Percentiles rank a stretch among this genome's conserved stretches.
phyloP scores from a whole-genome alignment of 768 basidiomycete species.

The Trametes maxima region DNA sequence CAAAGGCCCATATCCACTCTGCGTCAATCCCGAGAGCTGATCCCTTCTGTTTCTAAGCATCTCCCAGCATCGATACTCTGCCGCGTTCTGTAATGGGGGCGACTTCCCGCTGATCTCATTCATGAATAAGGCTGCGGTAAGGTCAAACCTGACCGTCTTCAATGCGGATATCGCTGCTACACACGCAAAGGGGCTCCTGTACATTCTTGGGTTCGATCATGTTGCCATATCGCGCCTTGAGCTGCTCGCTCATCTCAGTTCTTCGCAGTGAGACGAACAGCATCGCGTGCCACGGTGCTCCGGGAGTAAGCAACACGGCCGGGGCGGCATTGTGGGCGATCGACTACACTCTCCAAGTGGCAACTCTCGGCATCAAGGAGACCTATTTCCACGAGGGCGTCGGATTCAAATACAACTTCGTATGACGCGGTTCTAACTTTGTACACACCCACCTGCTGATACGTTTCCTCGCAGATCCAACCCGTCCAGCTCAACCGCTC shows the following conservation, averaged over 20 bases:
- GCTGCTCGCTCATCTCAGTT: background rate
- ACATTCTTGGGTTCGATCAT: constrained; percentile 52
- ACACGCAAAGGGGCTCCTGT: constrained; percentile 47
- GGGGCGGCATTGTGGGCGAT: constrained; percentile 70
- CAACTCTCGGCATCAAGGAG: constrained; percentile 54
- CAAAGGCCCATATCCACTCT: background rate
- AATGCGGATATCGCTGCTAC: constrained; percentile 56
- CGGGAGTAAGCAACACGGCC: constrained; percentile 68
- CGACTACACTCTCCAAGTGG: constrained; percentile 64
- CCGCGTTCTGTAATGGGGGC: constrained; percentile 60
- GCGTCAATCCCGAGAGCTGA: background rate
- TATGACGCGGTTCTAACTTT: constrained; percentile 24
- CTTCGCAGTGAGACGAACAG: constrained; percentile 35
- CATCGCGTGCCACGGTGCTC: constrained; percentile 44
- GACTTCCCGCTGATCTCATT: constrained; percentile 59
- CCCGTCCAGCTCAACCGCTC: constrained; percentile 60
- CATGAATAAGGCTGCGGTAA: constrained; percentile 61
- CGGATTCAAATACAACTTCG: constrained; percentile 73
- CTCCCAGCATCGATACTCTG: constrained; percentile 56
- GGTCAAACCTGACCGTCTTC: constrained; percentile 54
- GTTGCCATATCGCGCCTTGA: background rate
- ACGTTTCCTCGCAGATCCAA: constrained; percentile 52
- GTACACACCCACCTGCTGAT: too few relatives aligned
- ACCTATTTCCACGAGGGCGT: constrained; percentile 66
- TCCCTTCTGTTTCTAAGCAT: constrained; percentile 24